Conservation (phyloP, 2,329 filamentous ascomycete species). For the Colletotrichum sp. region DNA sequence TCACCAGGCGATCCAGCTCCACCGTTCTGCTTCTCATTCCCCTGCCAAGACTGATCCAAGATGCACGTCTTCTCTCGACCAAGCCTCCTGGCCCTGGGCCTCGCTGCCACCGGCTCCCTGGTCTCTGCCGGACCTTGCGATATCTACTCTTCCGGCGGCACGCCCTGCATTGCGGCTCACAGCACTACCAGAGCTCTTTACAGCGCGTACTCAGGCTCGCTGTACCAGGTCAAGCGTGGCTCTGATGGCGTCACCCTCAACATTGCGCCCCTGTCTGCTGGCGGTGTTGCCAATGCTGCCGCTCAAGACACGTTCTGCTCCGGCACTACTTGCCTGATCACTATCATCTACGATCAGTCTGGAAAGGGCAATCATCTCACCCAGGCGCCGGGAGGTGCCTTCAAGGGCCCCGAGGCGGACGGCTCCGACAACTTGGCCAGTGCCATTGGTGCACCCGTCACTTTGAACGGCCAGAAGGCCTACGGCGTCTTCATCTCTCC, state of each 20-base stretch:
- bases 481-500: conserved; percentile 69
- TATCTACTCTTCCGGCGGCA: conserved; percentile 62
- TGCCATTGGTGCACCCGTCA: conserved; percentile 66
- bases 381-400: conserved; percentile 64
- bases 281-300: conserved; percentile 66
- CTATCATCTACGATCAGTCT: conserved; percentile 70
- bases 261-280: conserved; percentile 58
- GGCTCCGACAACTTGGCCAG: conserved; percentile 66
- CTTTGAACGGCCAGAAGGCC: conserved; percentile 63
- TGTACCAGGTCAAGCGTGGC: conserved; percentile 65
- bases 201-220: conserved; percentile 52
- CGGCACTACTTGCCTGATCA: conserved; percentile 66
- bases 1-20: not conserved
- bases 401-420: conserved; percentile 57
- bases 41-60: not conserved
- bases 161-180: conserved; percentile 69
- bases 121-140: conserved; percentile 64
- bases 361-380: conserved; percentile 66
- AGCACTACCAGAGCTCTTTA: conserved; percentile 70
- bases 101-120: conserved; percentile 41
- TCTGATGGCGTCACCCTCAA: conserved; percentile 53
- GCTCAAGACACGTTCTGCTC: conserved; percentile 67
- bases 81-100: conserved; percentile 29
- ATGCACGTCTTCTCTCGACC: not conserved
- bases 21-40: not conserved